Conservation (phyloP, 495 filamentous ascomycete genomes). For the Margaritispora aquatica region DNA sequence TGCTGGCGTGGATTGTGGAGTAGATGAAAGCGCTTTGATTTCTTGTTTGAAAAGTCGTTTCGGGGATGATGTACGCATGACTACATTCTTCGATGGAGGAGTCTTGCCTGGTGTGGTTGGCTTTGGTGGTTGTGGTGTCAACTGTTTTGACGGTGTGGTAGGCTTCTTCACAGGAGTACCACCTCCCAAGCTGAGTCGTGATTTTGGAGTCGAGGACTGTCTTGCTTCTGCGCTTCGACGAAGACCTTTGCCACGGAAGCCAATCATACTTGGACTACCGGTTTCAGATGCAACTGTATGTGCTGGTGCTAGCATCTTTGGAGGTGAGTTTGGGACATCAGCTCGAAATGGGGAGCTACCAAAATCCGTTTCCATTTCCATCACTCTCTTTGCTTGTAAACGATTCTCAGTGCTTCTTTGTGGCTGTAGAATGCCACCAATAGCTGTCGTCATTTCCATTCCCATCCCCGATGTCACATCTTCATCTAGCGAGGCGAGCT, state of each 20-base stretch:
- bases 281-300: constrained; percentile 47
- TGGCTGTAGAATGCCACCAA: constrained; percentile 67
- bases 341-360: constrained; percentile 50
- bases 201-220: constrained; percentile 39
- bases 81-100: constrained; percentile 33
- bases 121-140: constrained; percentile 44
- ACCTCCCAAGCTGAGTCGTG: constrained; percentile 2
- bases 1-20: constrained; percentile 12
- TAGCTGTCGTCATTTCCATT: constrained; percentile 78
- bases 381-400: constrained; percentile 47
- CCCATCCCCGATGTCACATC: constrained; percentile 41
- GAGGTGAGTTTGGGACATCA: constrained; percentile 28
- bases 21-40: constrained; percentile 27
- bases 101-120: constrained; percentile 49
- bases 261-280: constrained; percentile 52
- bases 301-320: constrained; percentile 29
- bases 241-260: constrained; percentile 45
- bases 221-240: constrained; percentile 42
- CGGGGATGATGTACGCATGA: constrained; percentile 42
- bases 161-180: constrained; percentile 37
- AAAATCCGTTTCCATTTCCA: constrained; percentile 47
- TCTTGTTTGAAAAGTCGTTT: constrained; percentile 48
- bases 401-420: constrained; percentile 34
- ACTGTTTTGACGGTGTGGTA: constrained; percentile 42
- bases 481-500: background rate